Conservation (phyloP, 306 rosid species). For the Gynostemma pentaphyllum region DNA sequence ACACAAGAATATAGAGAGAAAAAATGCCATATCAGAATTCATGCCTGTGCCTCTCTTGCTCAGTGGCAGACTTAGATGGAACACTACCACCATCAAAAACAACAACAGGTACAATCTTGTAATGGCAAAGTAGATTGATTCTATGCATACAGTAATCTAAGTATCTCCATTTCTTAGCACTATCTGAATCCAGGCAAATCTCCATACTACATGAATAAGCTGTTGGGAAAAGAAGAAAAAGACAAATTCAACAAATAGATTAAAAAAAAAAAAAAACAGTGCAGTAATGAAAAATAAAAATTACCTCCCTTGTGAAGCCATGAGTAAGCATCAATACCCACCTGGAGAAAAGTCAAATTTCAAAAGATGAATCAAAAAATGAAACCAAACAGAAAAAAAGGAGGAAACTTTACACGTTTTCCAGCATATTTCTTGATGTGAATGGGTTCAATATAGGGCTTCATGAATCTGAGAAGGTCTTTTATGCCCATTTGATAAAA, state of each 20-base stretch:
- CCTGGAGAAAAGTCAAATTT: constrained; percentile 32
- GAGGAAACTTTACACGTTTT: constrained; percentile 41
- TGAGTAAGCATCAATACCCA: constrained; percentile 93
- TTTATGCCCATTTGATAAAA: constrained; percentile 64
- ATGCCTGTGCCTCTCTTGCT: constrained; percentile 35
- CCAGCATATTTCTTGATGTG: constrained; percentile 71
- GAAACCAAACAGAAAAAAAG: not conserved
- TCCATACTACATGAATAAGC: constrained; percentile 97
- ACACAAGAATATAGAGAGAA: not conserved
- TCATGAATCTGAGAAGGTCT: constrained; percentile 91
- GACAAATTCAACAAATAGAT: not conserved
- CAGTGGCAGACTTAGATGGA: constrained; percentile 37
- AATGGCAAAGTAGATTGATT: constrained; percentile 37
- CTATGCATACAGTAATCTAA: constrained; percentile 72
- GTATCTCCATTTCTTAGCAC: constrained; percentile 53
- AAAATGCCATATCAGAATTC: not conserved
- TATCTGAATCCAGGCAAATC: constrained; percentile 54
- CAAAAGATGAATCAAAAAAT: not conserved
- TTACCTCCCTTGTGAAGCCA: constrained; percentile 98
- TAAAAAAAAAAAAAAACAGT: not conserved
- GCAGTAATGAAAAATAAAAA: not conserved
- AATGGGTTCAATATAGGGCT: constrained; percentile 53
- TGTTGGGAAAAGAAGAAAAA: constrained; percentile 14
- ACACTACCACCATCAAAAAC: constrained; percentile 47
- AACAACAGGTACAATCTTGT: constrained; percentile 37